Conservation (phyloP, 495 filamentous ascomycete genomes). For the Podospora tetraspora region DNA sequence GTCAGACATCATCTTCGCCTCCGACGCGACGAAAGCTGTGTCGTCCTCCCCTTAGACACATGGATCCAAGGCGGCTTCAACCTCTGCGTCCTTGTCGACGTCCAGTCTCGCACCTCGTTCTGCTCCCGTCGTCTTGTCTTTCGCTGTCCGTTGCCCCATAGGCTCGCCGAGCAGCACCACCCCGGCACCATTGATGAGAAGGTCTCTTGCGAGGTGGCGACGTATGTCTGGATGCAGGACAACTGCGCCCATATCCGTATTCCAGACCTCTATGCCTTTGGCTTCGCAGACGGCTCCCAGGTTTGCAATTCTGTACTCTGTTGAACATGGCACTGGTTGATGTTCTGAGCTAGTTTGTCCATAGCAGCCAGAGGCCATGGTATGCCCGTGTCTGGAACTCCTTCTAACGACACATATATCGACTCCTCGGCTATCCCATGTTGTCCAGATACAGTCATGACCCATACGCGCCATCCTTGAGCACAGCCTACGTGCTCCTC, state of each 20-base stretch:
- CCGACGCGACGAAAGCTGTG: background rate
- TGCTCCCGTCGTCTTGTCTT: background rate
- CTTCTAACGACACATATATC: slow-evolving; percentile 9
- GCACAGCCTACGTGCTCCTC: slow-evolving; percentile 24
- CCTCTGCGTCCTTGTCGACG: background rate
- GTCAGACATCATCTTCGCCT: background rate
- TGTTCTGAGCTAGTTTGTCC: slow-evolving; percentile 13
- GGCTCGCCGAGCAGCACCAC: background rate
- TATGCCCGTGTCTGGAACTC: slow-evolving; percentile 16
- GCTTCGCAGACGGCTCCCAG: slow-evolving; percentile 20
- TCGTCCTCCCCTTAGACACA: background rate
- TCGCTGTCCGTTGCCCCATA: background rate
- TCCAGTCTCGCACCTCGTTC: background rate
- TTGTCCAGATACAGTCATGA: slow-evolving; percentile 14
- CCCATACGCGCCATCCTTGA: background rate
- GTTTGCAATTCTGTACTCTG: slow-evolving; percentile 3
- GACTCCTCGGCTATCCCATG: slow-evolving; percentile 14
- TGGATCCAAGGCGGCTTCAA: background rate
- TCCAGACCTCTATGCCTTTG: slow-evolving; percentile 36
- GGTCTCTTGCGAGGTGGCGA: too few relatives aligned
- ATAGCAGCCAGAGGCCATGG: slow-evolving; percentile 12
- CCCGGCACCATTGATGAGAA: too few relatives aligned
- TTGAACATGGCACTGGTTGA: background rate
- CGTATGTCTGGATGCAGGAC: slow-evolving; percentile 32
- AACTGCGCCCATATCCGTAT: slow-evolving; percentile 32